A percentile compares a stretch with the other conserved stretches of the same genome.
Evolutionary conservation across 2,329 filamentous ascomycete species (phyloP).

Genomic region (Sodiomyces alkalinus): DNA sequence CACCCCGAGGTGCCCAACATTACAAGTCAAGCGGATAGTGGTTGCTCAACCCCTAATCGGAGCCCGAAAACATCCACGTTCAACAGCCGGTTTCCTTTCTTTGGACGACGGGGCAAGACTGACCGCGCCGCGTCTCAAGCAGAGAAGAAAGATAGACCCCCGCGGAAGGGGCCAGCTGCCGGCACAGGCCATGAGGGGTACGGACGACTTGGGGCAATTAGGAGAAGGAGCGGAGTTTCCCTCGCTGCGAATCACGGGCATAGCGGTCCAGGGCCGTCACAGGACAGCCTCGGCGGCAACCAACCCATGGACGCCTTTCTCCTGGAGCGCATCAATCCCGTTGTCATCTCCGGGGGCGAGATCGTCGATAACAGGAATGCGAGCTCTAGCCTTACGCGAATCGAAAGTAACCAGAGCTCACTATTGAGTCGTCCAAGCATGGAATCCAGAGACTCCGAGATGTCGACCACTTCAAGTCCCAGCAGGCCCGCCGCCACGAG

Average conservation of each 20-base stretch:
- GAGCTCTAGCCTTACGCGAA: constrained; percentile 29
- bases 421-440: constrained; percentile 23
- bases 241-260: constrained; percentile 30
- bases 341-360: constrained; percentile 50
- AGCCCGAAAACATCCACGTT: constrained; percentile 43
- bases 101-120: constrained; percentile 56
- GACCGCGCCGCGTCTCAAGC: constrained; percentile 29
- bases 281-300: constrained; percentile 32
- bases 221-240: constrained; percentile 48
- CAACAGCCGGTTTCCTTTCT: constrained; percentile 59
- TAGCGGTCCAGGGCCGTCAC: constrained; percentile 28
- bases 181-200: constrained; percentile 93
- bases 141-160: constrained; percentile 42
- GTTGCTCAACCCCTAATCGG: constrained; percentile 25
- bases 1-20: too few species aligned
- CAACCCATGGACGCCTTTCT: constrained; percentile 39
- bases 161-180: constrained; percentile 66
- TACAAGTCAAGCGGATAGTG: constrained; percentile 12
- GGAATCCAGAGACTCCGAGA: constrained; percentile 25
- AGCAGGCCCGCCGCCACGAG: constrained; percentile 29
- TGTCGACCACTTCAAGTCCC: constrained; percentile 24
- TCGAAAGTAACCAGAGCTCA: constrained; percentile 34
- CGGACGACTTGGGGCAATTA: constrained; percentile 44
- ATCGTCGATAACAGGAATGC: constrained; percentile 45
- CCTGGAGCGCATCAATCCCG: constrained; percentile 46